A percentile compares a stretch with the other conserved stretches of the same genome.
Conservation (phyloP, 768 basidiomycete species). For the Naganishia randhawae region DNA sequence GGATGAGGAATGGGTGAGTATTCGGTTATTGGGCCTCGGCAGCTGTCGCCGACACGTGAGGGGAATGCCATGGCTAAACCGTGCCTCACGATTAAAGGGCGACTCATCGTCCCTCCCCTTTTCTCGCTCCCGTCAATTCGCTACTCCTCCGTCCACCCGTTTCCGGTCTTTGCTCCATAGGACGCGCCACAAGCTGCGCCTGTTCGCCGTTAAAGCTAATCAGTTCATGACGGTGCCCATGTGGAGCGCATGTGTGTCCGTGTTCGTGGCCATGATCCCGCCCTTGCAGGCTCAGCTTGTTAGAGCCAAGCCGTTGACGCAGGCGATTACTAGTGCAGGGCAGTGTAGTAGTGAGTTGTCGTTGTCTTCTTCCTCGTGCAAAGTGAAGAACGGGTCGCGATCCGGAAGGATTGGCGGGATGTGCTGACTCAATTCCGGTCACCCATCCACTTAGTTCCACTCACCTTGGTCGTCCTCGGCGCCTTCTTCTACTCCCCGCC, state of each 20-base stretch:
- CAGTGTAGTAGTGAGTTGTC: slow-evolving; percentile 47
- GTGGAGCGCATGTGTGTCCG: slow-evolving; percentile 69
- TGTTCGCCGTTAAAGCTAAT: slow-evolving; percentile 53
- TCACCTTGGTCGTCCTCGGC: slow-evolving; percentile 86
- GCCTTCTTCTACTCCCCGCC: slow-evolving; percentile 70
- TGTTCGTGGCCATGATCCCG: slow-evolving; percentile 70
- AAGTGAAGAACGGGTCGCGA: no score
- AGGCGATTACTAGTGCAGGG: slow-evolving; percentile 50
- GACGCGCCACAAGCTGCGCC: slow-evolving; percentile 29
- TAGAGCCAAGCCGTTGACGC: slow-evolving; percentile 56
- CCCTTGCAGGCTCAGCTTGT: slow-evolving; percentile 72
- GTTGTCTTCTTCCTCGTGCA: neutral
- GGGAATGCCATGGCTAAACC: no score
- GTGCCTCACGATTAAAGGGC: no score
- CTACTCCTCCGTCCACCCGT: slow-evolving; percentile 32
- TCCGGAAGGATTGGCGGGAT: no score
- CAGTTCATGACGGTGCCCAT: slow-evolving; percentile 86
- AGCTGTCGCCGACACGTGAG: neutral
- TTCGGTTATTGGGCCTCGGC: neutral
- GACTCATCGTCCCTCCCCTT: slow-evolving; percentile 23
- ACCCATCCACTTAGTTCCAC: slow-evolving; percentile 60
- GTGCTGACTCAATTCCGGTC: neutral
- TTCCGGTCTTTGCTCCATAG: slow-evolving; percentile 33
- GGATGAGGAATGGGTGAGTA: slow-evolving; percentile 44
- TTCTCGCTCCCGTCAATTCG: slow-evolving; percentile 30